Percentiles rank a stretch among this genome's conserved stretches.
Conservation (phyloP, 768 basidiomycete genomes). For the Termitomyces heimii region DNA sequence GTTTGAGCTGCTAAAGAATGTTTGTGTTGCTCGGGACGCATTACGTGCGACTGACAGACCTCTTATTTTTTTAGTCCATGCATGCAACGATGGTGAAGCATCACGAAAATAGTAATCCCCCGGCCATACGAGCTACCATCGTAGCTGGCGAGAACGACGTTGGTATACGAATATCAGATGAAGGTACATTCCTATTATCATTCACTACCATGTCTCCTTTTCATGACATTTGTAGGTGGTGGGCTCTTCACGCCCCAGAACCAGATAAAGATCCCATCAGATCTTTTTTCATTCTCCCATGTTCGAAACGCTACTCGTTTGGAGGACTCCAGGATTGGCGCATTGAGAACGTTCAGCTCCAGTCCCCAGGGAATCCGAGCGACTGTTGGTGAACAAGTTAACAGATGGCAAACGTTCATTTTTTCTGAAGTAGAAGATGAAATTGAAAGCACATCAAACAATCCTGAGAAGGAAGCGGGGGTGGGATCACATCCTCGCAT, state of each 20-base stretch:
- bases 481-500: conserved; percentile 57
- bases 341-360: conserved; percentile 55
- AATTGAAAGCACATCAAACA: conserved; percentile 17
- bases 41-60: background rate
- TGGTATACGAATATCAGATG: conserved; percentile 83
- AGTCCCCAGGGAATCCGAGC: conserved; percentile 63
- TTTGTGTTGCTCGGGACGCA: conserved; percentile 28
- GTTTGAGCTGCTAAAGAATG: conserved; percentile 88
- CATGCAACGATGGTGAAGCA: conserved; percentile 58
- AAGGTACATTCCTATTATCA: conserved; percentile 42
- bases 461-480: conserved; percentile 37
- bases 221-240: conserved; percentile 45
- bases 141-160: conserved; percentile 70
- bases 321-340: conserved; percentile 60
- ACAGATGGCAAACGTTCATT: conserved; percentile 32
- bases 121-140: conserved; percentile 72
- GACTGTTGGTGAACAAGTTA: conserved; percentile 77
- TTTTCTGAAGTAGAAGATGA: conserved; percentile 15
- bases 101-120: conserved; percentile 32
- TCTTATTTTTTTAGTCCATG: conserved; percentile 67
- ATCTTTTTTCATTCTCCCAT: conserved; percentile 89
- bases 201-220: background rate
- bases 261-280: conserved; percentile 55
- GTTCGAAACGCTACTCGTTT: conserved; percentile 68
- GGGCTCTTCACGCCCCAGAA: conserved; percentile 50